Base-by-base conservation (phyloP, 1,284 basidiomycete genomes). In the Termitomyces sp. region DNA sequence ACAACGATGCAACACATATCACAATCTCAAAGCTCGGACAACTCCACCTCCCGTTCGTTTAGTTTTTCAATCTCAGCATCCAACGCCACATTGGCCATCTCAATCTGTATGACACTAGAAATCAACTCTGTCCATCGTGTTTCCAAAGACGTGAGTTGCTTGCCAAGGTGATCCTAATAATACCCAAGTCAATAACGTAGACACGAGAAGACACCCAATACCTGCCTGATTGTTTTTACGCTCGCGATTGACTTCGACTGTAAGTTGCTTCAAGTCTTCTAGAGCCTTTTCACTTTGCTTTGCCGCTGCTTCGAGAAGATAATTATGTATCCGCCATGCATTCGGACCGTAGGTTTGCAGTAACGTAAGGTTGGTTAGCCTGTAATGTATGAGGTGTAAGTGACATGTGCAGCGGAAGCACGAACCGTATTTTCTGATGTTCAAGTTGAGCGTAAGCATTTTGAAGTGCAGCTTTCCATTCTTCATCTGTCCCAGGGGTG, bases 311-410 rank as follows among this genome's bases (percentile, higher is more conserved):
- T 96, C 92, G 24, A 94, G 73, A 31, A 90, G 78, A 67, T 93
- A 94, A 71, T 97, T 96, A 67, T 92, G 85, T 68, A 96, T 85
- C 60, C 88, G 82, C 90, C 92, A 97, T 9, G 89, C 86, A 73
- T 98, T 97, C 10, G 88, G 75, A 1, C 93, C 97, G 68, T 96
- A 95, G 42, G 84, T 85, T 67, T 92, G 86, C 40, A 98, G 73
- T 19, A 99, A 74, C 7, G 87, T 82, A 40, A 95, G 74, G 74
- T 98, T 98, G 40, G 87, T 86, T 62, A 91, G 84, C 61, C 92
- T 94, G 58, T 33, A 9, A 53, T 39, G 52, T 12, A 38, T 51
- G 36, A 34, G 46, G 53, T 34, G 17, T 17, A 19, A 17, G 8
- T 43, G 15, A 44, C 15, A 43, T 58, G 47, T 3, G 56, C 44